Evolutionary conservation across 2,329 filamentous ascomycete genomes (phyloP).

Genomic region (Phaeophleospora eucalypticola): DNA sequence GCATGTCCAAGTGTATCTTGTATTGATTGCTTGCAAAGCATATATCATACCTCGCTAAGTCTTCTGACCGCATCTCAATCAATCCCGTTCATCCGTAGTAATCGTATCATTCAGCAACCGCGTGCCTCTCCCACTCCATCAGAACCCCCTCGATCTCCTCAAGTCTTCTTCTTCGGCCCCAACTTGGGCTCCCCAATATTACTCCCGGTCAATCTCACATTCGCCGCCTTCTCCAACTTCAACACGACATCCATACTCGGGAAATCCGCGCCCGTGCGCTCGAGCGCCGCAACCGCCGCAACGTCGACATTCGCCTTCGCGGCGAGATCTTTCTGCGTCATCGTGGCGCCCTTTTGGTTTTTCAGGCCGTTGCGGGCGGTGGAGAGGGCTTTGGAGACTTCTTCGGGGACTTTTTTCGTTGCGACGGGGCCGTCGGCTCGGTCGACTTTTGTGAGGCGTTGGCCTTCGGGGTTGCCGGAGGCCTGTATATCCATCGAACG

Average conservation of each 20-base stretch:
- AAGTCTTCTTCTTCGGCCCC: constrained; percentile 65
- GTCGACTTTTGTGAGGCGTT: constrained; percentile 96
- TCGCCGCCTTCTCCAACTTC: constrained; percentile 62
- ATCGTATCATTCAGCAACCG: no score
- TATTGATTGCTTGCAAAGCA: no score
- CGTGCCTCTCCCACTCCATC: no score
- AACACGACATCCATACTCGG: constrained; percentile 83
- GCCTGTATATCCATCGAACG: constrained; percentile 21
- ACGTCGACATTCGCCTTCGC: constrained; percentile 86
- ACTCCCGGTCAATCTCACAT: constrained; percentile 34
- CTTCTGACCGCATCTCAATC: no score
- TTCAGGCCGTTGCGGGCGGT: constrained; percentile 73
- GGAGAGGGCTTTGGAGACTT: constrained; percentile 78
- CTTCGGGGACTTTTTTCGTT: constrained; percentile 80
- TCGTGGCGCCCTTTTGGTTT: constrained; percentile 65
- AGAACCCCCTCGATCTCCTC: no score
- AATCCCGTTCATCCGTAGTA: no score
- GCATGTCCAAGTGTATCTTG: no score
- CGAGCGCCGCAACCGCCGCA: constrained; percentile 75
- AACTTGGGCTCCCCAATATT: constrained; percentile 77
- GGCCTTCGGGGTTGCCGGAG: constrained; percentile 61
- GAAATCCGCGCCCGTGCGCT: constrained; percentile 75
- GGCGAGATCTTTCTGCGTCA: constrained; percentile 87
- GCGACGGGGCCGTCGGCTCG: constrained; percentile 96
- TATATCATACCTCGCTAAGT: no score